Conservation (phyloP, 805 yeast species). For the Myxozyma vanderwaltii region DNA sequence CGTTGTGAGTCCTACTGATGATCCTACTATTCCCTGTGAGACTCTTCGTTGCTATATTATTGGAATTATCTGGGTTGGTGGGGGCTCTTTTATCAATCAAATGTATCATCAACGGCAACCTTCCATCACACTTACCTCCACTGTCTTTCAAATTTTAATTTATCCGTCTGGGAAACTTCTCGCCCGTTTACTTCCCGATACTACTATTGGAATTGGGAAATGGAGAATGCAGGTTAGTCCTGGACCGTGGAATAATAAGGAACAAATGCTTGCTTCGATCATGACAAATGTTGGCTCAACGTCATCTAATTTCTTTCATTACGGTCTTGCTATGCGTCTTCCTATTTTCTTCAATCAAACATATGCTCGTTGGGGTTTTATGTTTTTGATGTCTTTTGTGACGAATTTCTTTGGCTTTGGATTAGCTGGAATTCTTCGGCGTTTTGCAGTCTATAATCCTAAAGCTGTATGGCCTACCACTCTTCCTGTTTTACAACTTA, state of each 20-base stretch:
- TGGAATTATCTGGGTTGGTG: slow-evolving; percentile 54
- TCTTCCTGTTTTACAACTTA: slow-evolving; percentile 60
- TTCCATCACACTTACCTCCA: slow-evolving; percentile 51
- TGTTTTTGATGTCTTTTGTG: slow-evolving; percentile 13
- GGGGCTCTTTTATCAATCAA: slow-evolving; percentile 60
- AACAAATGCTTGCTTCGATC: slow-evolving; percentile 63
- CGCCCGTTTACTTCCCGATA: slow-evolving; percentile 50
- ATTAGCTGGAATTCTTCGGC: slow-evolving; percentile 62
- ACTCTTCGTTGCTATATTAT: slow-evolving; percentile 57
- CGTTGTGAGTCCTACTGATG: slow-evolving; percentile 43
- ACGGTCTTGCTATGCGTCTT: slow-evolving; percentile 44
- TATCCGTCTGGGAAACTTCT: slow-evolving; percentile 58
- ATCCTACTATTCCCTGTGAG: slow-evolving; percentile 50
- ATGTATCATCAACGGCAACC: slow-evolving; percentile 63
- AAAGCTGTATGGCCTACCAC: slow-evolving; percentile 66
- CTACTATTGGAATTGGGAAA: slow-evolving; percentile 53
- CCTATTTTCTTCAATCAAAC: slow-evolving; percentile 12
- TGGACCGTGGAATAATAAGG: slow-evolving; percentile 66
- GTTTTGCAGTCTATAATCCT: slow-evolving; percentile 61
- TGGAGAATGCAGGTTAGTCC: slow-evolving; percentile 53
- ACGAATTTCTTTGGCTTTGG: slow-evolving; percentile 68
- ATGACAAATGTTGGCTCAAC: slow-evolving; percentile 34
- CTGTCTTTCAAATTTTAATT: slow-evolving; percentile 60
- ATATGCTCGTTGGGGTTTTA: slow-evolving; percentile 17
- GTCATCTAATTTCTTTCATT: slow-evolving; percentile 47